phyloP scores from a whole-genome alignment of 805 yeast genomes.

The Starmerella riodocensis region DNA sequence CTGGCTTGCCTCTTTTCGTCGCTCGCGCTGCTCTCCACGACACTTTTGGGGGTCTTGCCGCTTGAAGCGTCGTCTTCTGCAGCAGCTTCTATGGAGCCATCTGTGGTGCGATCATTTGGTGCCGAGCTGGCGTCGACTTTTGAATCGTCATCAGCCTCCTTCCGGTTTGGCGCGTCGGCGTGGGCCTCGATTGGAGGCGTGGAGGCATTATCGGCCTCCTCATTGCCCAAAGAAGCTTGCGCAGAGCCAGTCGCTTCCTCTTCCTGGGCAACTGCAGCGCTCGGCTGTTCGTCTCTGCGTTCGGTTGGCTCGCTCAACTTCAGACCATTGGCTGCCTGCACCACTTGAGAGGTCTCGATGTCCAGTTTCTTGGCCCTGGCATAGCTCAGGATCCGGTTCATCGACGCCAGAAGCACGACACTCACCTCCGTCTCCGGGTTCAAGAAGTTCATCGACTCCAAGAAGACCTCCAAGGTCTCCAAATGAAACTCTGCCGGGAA shows the following conservation, averaged over 20 bases:
- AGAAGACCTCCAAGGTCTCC: conserved; percentile 51
- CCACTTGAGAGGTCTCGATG: conserved; percentile 4
- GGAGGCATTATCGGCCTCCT: background rate
- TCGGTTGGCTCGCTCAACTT: background rate
- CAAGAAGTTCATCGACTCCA: conserved; percentile 52
- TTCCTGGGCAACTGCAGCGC: background rate
- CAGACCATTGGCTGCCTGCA: conserved; percentile 6
- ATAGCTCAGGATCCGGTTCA: conserved; percentile 37
- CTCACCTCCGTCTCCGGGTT: conserved; percentile 59
- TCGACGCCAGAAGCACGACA: conserved; percentile 53
- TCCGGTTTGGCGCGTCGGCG: background rate
- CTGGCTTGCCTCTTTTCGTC: background rate
- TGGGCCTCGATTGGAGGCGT: background rate
- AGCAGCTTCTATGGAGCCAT: too few species aligned
- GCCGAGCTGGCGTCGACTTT: background rate
- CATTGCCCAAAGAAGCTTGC: background rate
- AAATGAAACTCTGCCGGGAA: conserved; percentile 90
- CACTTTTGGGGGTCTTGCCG: background rate
- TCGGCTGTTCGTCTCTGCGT: too few species aligned
- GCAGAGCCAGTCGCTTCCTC: background rate
- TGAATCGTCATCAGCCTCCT: background rate
- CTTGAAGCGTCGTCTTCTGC: too few species aligned
- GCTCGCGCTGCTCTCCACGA: background rate
- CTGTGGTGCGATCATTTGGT: background rate
- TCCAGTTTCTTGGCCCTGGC: background rate